These are phyloP conservation scores for Bacterosira constricta DNA, from an alignment of 108 stramenopile genomes.

Conservation along the genomic window DNA sequence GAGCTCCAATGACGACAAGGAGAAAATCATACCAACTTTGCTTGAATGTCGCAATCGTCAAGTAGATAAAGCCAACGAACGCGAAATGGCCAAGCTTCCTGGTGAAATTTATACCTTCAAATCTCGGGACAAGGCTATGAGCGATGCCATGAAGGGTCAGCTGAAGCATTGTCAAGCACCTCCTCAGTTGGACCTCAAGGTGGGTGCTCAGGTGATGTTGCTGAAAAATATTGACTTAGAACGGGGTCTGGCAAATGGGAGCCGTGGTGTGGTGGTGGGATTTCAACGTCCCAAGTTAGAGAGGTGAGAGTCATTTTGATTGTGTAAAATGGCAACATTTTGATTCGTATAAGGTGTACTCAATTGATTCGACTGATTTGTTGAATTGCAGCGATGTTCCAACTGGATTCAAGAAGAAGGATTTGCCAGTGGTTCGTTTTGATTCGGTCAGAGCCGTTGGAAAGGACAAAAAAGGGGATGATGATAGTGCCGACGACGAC, in stretches of 20 bases:
- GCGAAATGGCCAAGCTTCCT: constrained; percentile 55
- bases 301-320: neutral
- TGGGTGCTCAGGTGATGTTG: constrained; percentile 88
- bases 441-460: constrained; percentile 24
- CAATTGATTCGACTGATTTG: neutral
- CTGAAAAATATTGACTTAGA: constrained; percentile 75
- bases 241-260: constrained; percentile 81
- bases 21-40: constrained; percentile 56
- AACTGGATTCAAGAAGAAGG: constrained; percentile 44
- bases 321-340: too few relatives aligned
- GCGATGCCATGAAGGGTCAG: constrained; percentile 29
- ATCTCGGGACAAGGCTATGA: constrained; percentile 58
- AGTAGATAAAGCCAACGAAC: constrained; percentile 74
- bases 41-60: constrained; percentile 72
- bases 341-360: too few relatives aligned
- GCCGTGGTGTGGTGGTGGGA: constrained; percentile 83
- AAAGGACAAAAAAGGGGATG: constrained; percentile 11
- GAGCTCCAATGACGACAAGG: neutral
- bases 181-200: constrained; percentile 49
- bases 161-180: constrained; percentile 69
- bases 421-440: constrained; percentile 53
- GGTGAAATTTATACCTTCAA: constrained; percentile 49
- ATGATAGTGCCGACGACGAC: constrained; percentile 9
- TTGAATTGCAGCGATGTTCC: constrained; percentile 32
- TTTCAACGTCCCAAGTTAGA: constrained; percentile 51